Conservation (phyloP, 192 early-diverging fungal genomes). For the Spinellus fusiger region DNA sequence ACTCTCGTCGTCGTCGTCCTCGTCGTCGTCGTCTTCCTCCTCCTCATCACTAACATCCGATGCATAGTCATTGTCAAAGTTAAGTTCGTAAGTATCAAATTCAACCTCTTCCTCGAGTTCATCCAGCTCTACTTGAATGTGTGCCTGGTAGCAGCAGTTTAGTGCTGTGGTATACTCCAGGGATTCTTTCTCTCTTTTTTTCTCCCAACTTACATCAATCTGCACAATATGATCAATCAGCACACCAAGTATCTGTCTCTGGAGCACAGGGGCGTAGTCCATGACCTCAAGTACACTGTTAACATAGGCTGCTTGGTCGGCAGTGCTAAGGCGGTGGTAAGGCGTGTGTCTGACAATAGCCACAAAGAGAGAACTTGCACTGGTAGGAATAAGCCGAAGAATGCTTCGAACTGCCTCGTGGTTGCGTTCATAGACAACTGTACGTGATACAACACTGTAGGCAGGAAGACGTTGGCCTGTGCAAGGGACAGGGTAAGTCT, state of each 20-base stretch:
- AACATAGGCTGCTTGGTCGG: slow-evolving; percentile 58
- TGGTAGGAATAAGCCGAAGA: slow-evolving; percentile 64
- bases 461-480: slow-evolving; percentile 17
- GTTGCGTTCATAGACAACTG: slow-evolving; percentile 45
- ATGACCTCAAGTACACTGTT: slow-evolving; percentile 70
- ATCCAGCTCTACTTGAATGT: slow-evolving; percentile 87
- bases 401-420: slow-evolving; percentile 58
- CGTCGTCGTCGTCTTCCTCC: slow-evolving; percentile 34
- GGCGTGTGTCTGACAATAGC: slow-evolving; percentile 66
- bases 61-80: slow-evolving; percentile 33
- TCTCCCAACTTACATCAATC: slow-evolving; percentile 78
- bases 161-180: too few relatives aligned
- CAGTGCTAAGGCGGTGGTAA: slow-evolving; percentile 56
- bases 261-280: slow-evolving; percentile 70
- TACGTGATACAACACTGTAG: slow-evolving; percentile 9
- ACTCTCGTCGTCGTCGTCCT: slow-evolving; percentile 4
- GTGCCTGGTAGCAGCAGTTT: slow-evolving; percentile 45
- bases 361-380: slow-evolving; percentile 54
- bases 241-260: slow-evolving; percentile 64
- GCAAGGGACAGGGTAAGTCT: not conserved
- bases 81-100: slow-evolving; percentile 31
- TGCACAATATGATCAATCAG: slow-evolving; percentile 80
- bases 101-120: slow-evolving; percentile 66
- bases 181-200: too few relatives aligned
- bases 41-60: slow-evolving; percentile 35